phyloP scores from a whole-genome alignment of 129 eudicot genomes.

The Ambrosia artemisiifolia region DNA sequence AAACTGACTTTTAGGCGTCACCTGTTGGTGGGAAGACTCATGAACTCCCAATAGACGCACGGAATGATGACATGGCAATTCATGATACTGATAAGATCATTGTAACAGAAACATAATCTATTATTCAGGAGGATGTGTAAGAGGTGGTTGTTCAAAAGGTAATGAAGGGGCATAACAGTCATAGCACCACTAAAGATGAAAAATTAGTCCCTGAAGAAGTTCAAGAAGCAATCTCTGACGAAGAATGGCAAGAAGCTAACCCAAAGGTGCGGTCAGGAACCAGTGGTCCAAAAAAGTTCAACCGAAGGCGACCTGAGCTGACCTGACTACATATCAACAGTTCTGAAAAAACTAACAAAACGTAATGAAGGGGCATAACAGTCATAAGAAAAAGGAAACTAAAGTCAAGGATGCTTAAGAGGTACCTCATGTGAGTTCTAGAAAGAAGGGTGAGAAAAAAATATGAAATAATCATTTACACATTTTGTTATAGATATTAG shows the following conservation, averaged over 20 bases:
- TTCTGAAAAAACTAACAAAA: slow-evolving; percentile 36
- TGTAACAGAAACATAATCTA: slow-evolving; percentile 29
- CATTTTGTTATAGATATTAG: no score
- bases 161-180: slow-evolving; percentile 24
- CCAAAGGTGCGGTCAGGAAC: slow-evolving; percentile 68
- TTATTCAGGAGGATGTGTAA: slow-evolving; percentile 33
- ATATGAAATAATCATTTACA: no score
- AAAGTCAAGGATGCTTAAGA: slow-evolving; percentile 33
- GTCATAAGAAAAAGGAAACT: slow-evolving; percentile 46
- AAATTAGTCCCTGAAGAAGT: slow-evolving; percentile 36
- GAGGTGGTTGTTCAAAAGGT: slow-evolving; percentile 31
- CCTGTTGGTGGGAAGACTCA: slow-evolving; percentile 56
- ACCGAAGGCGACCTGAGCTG: slow-evolving; percentile 60
- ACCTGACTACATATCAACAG: slow-evolving; percentile 52
- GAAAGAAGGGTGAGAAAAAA: no score
- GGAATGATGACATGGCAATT: slow-evolving; percentile 21
- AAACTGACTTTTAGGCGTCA: slow-evolving; percentile 42
- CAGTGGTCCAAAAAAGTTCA: slow-evolving; percentile 50
- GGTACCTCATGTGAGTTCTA: no score
- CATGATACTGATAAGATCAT: slow-evolving; percentile 29
- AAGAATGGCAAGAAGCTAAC: slow-evolving; percentile 98
- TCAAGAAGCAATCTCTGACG: slow-evolving; percentile 68
- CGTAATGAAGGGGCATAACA: slow-evolving; percentile 58
- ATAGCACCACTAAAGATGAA: slow-evolving; percentile 22
- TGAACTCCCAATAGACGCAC: slow-evolving; percentile 43